Evolutionary conservation across 805 yeast genomes (phyloP).

Genomic region (Wickerhamomyces mucosus): DNA sequence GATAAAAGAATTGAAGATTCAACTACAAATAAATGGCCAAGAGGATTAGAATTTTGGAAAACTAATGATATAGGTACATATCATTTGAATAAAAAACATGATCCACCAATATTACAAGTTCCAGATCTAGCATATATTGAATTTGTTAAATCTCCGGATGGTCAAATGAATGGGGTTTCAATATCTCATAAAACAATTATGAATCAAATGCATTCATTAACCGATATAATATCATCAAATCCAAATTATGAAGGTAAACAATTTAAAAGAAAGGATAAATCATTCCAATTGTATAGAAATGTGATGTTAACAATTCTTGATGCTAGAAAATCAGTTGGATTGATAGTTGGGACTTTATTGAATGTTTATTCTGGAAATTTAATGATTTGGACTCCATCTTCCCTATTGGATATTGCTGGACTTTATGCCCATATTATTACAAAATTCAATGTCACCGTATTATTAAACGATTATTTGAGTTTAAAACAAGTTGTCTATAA

Average conservation of each 20-base stretch:
- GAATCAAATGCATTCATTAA: slow-evolving; percentile 77
- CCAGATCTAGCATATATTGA: slow-evolving; percentile 92
- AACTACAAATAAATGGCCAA: slow-evolving; percentile 55
- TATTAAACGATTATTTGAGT: slow-evolving; percentile 81
- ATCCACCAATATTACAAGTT: slow-evolving; percentile 56
- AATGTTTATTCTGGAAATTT: slow-evolving; percentile 81
- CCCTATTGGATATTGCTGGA: slow-evolving; percentile 72
- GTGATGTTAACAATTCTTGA: slow-evolving; percentile 59
- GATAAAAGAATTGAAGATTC: slow-evolving; percentile 47
- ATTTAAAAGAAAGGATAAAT: slow-evolving; percentile 43
- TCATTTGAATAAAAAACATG: slow-evolving; percentile 47
- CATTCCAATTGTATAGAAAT: slow-evolving; percentile 36
- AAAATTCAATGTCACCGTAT: slow-evolving; percentile 56
- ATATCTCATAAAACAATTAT: slow-evolving; percentile 80
- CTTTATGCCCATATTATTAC: slow-evolving; percentile 76
- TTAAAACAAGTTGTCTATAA: slow-evolving; percentile 86
- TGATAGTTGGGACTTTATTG: slow-evolving; percentile 71
- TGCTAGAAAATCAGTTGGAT: slow-evolving; percentile 73
- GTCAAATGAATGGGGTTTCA: slow-evolving; percentile 89
- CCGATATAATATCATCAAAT: slow-evolving; percentile 56
- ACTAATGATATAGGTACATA: slow-evolving; percentile 81
- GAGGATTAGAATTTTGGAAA: slow-evolving; percentile 65
- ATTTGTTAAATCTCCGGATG: slow-evolving; percentile 81
- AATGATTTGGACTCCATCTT: slow-evolving; percentile 69
- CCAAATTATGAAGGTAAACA: slow-evolving; percentile 37